These are phyloP conservation scores for Aegilops sharonensis DNA, from an alignment of 176 grass and related monocot genomes.

Conservation along the genomic window DNA sequence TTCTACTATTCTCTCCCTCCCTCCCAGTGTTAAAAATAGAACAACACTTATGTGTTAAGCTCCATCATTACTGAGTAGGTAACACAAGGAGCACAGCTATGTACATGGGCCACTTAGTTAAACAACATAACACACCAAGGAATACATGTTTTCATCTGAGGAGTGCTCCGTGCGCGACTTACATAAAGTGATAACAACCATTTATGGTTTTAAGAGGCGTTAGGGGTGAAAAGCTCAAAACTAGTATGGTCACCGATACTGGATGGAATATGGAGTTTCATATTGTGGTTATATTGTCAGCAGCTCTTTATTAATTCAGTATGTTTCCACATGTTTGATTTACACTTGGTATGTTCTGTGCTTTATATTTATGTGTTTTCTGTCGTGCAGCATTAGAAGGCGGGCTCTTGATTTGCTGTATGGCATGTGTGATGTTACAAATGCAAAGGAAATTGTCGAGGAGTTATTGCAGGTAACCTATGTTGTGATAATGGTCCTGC, in stretches of 20 bases:
- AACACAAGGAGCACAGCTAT: not conserved
- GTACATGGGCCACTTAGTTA: not conserved
- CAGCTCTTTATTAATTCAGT: slow-evolving; percentile 13
- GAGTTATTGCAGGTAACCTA: slow-evolving; percentile 92
- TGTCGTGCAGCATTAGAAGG: slow-evolving; percentile 85
- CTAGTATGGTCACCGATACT: not conserved
- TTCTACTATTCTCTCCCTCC: not conserved
- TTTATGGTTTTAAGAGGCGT: not conserved
- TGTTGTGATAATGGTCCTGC: not conserved
- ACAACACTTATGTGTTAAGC: not conserved
- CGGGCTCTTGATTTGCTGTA: slow-evolving; percentile 97
- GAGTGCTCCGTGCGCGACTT: not conserved
- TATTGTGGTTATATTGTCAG: not conserved
- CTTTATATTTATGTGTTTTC: slow-evolving; percentile 24
- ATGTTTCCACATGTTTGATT: not conserved
- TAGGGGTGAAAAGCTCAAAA: not conserved
- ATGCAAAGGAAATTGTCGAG: slow-evolving; percentile 98
- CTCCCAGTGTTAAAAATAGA: not conserved
- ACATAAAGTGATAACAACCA: not conserved
- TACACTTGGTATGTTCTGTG: not conserved
- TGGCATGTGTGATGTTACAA: slow-evolving; percentile 99
- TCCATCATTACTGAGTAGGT: not conserved
- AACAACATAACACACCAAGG: not conserved
- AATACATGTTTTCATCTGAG: not conserved
- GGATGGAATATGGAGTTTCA: not conserved